Conservation (phyloP, 2,329 filamentous ascomycete genomes). For the Penicillium sp. region DNA sequence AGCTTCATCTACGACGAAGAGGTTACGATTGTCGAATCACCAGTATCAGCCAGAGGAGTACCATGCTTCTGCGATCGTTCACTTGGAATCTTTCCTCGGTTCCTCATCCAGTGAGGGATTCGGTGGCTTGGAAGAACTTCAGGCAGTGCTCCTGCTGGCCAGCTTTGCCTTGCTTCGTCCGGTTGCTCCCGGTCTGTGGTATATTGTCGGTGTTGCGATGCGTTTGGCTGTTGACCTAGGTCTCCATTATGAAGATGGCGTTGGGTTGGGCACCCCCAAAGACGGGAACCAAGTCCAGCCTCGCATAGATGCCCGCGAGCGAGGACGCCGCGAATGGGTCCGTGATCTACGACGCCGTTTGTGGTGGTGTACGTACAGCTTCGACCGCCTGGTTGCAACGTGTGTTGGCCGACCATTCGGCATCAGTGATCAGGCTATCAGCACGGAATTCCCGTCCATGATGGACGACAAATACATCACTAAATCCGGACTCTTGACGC, state of each 20-base stretch:
- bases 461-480: conserved; percentile 91
- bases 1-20: conserved; percentile 47
- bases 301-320: conserved; percentile 60
- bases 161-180: conserved; percentile 90
- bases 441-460: conserved; percentile 89
- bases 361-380: conserved; percentile 97
- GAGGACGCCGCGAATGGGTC: conserved; percentile 78
- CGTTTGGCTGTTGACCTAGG: conserved; percentile 90
- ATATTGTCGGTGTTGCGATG: conserved; percentile 93
- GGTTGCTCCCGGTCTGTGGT: conserved; percentile 93
- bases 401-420: conserved; percentile 93
- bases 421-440: conserved; percentile 94
- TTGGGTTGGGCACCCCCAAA: conserved; percentile 62
- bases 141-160: conserved; percentile 88
- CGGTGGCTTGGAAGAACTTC: conserved; percentile 87
- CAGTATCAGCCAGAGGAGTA: conserved; percentile 90
- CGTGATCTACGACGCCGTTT: conserved; percentile 84
- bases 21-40: conserved; percentile 62
- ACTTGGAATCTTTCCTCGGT: conserved; percentile 82
- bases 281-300: conserved; percentile 41
- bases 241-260: conserved; percentile 88
- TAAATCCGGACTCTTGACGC: conserved; percentile 71
- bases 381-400: conserved; percentile 92
- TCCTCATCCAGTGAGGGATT: conserved; percentile 69
- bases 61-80: conserved; percentile 90